A percentile compares a stretch with the other conserved stretches of the same genome.
Evolutionary conservation across 2,329 filamentous ascomycete genomes (phyloP).

Genomic region (Colletotrichum coccodes): DNA sequence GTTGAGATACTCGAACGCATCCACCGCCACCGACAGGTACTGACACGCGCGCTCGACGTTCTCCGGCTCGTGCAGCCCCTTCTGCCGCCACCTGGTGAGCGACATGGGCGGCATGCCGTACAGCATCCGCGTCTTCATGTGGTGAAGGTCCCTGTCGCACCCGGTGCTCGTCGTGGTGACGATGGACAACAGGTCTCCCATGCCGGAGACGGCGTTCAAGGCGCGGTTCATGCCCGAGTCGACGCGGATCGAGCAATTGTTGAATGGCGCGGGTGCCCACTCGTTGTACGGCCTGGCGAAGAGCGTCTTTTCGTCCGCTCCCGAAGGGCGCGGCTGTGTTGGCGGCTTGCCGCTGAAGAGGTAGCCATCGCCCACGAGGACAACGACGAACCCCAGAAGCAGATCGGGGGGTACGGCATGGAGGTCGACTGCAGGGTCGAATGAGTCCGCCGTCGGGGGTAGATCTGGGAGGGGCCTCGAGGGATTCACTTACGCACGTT

Average conservation of each 20-base stretch:
- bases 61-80: not conserved
- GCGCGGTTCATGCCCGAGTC: conserved; percentile 8
- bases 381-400: not conserved
- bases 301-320: conserved; percentile 6
- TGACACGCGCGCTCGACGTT: conserved; percentile 14
- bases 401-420: not conserved
- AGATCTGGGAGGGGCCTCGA: not conserved
- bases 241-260: not conserved
- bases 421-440: not conserved
- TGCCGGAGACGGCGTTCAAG: not conserved
- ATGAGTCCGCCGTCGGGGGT: not conserved
- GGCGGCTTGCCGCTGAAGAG: conserved; percentile 13
- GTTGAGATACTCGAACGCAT: conserved; percentile 19
- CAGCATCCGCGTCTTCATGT: conserved; percentile 10
- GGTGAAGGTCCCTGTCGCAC: conserved; percentile 17
- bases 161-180: conserved; percentile 6
- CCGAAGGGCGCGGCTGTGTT: not conserved
- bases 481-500: conserved; percentile 8
- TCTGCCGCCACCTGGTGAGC: not conserved
- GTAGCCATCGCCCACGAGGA: not conserved
- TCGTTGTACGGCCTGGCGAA: conserved; percentile 10
- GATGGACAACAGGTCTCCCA: not conserved
- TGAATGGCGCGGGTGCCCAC: conserved; percentile 20
- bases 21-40: not conserved
- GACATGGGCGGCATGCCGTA: conserved; percentile 16